Conservation (phyloP, 192 early-diverging fungal species). For the Gonapodya prolifera region DNA sequence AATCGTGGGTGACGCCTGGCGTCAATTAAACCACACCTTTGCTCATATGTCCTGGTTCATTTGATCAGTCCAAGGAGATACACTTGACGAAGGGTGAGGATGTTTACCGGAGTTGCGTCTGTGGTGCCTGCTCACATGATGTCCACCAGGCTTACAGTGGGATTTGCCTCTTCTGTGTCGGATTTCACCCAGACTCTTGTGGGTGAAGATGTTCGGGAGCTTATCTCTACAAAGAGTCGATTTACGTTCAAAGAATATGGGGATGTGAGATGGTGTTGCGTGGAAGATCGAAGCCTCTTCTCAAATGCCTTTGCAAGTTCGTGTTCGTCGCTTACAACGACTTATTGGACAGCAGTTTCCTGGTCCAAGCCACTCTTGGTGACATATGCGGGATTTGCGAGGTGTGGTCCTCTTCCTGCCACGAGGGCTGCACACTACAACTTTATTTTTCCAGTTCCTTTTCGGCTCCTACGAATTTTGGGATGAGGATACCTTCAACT, state of each 20-base stretch:
- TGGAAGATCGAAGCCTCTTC: neutral
- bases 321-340: conserved; percentile 41
- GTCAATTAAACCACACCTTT: neutral
- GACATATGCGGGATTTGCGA: conserved; percentile 42
- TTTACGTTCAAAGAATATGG: conserved; percentile 40
- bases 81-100: conserved; percentile 9
- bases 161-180: conserved; percentile 44
- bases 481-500: conserved; percentile 47
- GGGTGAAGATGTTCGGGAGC: conserved; percentile 40
- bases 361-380: conserved; percentile 36
- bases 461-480: conserved; percentile 38
- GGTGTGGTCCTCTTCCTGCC: conserved; percentile 19
- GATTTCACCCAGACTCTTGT: conserved; percentile 43
- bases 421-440: neutral
- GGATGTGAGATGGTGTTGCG: conserved; percentile 21
- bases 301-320: conserved; percentile 21
- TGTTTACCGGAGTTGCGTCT: neutral
- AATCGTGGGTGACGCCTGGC: conserved; percentile 2
- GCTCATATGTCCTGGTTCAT: neutral
- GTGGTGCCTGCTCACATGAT: neutral
- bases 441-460: conserved; percentile 23
- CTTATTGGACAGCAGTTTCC: conserved; percentile 22
- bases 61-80: conserved; percentile 6
- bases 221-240: conserved; percentile 28
- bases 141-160: conserved; percentile 23